phyloP scores from a whole-genome alignment of 192 early-diverging fungal species.

The Nowakowskiella sp. region DNA sequence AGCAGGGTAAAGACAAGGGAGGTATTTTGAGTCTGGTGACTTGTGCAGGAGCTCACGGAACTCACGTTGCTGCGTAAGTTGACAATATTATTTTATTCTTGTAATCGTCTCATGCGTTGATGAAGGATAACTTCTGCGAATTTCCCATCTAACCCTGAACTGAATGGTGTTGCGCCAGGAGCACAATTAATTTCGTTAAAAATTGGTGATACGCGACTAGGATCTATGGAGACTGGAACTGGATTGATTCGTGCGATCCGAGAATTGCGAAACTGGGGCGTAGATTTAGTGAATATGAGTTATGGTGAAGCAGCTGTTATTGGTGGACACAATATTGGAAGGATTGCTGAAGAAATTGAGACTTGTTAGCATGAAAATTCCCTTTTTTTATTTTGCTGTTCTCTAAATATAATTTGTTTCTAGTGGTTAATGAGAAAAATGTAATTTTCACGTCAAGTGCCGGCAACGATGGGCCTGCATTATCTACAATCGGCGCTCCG shows the following conservation, averaged over 20 bases:
- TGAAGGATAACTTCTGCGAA: constrained; percentile 84
- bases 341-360: no score
- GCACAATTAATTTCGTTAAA: constrained; percentile 89
- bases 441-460: constrained; percentile 82
- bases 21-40: constrained; percentile 83
- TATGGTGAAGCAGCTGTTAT: no score
- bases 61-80: constrained; percentile 94
- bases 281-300: constrained; percentile 77
- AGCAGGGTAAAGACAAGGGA: constrained; percentile 22
- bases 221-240: constrained; percentile 75
- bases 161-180: constrained; percentile 92
- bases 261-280: constrained; percentile 57
- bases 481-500: constrained; percentile 77
- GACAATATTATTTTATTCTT: no score
- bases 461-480: constrained; percentile 87
- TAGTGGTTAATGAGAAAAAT: constrained; percentile 72
- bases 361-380: no score
- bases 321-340: no score
- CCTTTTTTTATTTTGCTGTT: no score
- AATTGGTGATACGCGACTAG: constrained; percentile 76
- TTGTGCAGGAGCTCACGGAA: constrained; percentile 75
- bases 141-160: constrained; percentile 71
- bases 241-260: constrained; percentile 74
- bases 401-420: no score
- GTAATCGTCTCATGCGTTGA: no score